These are phyloP conservation scores for Pseudovirgaria hyperparasitica DNA, from an alignment of 2,329 filamentous ascomycete genomes.

Conservation along the genomic window DNA sequence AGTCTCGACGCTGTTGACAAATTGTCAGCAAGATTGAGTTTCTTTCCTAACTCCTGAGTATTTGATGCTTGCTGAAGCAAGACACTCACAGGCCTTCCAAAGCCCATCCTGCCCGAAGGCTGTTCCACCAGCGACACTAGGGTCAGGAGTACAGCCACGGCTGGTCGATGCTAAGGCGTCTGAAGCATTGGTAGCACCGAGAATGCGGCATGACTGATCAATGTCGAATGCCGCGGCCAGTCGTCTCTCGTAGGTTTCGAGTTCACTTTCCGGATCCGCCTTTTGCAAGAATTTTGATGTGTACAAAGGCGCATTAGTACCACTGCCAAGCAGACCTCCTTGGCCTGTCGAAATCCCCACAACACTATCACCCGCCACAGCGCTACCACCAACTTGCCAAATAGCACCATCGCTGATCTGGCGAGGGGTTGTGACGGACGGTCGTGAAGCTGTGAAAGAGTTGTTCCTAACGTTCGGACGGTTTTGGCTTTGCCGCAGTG, in stretches of 20 bases:
- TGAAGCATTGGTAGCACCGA: conserved; percentile 29
- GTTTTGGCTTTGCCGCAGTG: conserved; percentile 18
- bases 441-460: conserved; percentile 9
- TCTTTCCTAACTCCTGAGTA: too few species aligned
- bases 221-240: conserved; percentile 74
- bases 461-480: conserved; percentile 13
- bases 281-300: conserved; percentile 42
- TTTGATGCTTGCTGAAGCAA: conserved; percentile 16
- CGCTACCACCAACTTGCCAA: conserved; percentile 65
- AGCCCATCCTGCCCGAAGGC: too few species aligned
- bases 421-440: conserved; percentile 14
- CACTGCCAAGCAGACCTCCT: conserved; percentile 52
- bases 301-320: conserved; percentile 57
- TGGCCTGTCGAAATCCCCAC: conserved; percentile 45
- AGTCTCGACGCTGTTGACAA: conserved; percentile 13
- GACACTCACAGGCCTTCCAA: conserved; percentile 32
- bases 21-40: conserved; percentile 7
- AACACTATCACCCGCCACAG: conserved; percentile 40
- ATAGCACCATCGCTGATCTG: conserved; percentile 55
- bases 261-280: conserved; percentile 43
- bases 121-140: too few species aligned
- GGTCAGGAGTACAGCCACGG: too few species aligned
- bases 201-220: conserved; percentile 52
- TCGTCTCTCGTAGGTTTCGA: conserved; percentile 57
- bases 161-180: conserved; percentile 2